A percentile compares a stretch with the other conserved stretches of the same genome.
phyloP scores from a whole-genome alignment of 2,329 filamentous ascomycete genomes.

The Balansia obtecta region DNA sequence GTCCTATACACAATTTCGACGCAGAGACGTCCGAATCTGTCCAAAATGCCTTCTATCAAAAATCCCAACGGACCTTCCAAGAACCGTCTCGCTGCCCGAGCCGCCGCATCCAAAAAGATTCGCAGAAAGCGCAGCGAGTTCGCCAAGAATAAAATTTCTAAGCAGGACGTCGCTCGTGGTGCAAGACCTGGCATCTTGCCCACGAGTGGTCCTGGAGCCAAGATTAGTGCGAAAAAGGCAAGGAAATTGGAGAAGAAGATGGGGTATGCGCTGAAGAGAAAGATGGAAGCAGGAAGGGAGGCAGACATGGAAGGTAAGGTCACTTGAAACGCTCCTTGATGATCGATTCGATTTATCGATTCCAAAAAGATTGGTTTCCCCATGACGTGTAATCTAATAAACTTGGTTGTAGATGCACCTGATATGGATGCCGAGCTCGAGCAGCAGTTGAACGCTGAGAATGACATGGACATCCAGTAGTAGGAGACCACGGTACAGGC shows the following conservation, averaged over 20 bases:
- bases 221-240: conserved; percentile 41
- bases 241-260: conserved; percentile 43
- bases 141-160: conserved; percentile 26
- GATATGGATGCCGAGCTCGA: conserved; percentile 2
- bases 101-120: conserved; percentile 30
- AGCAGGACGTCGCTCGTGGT: conserved; percentile 33
- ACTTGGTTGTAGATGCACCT: conserved; percentile 10
- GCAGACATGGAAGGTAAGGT: conserved; percentile 34
- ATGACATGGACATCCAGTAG: conserved; percentile 12
- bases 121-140: conserved; percentile 28
- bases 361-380: background rate
- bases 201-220: conserved; percentile 39
- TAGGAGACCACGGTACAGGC: background rate
- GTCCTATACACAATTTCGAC: background rate
- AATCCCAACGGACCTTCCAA: conserved; percentile 46
- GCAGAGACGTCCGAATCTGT: background rate
- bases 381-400: background rate
- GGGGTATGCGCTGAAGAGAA: conserved; percentile 38
- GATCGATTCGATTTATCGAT: no score
- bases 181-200: conserved; percentile 40
- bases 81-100: conserved; percentile 36
- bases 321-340: background rate
- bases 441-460: conserved; percentile 9
- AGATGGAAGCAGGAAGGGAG: conserved; percentile 36
- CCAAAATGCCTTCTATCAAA: conserved; percentile 40